Base-by-base conservation (phyloP, 208 protist genomes). In the Ichthyophonus hoferi region DNA sequence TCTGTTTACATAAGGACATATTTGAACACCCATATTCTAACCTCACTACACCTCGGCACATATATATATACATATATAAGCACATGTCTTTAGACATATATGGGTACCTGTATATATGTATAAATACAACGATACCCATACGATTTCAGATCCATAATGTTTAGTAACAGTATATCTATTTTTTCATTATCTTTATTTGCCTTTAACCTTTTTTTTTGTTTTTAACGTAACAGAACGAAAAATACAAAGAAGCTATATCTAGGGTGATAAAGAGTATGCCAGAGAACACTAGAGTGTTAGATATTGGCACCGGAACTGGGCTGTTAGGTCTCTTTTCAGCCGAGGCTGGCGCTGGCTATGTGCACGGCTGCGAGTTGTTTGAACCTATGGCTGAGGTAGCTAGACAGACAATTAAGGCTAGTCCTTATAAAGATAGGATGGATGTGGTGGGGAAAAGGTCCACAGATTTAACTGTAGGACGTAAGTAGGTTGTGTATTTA, bases 271-370 rank as follows among this genome's bases (percentile, higher is more conserved):
- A 40, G 24, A 31, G 33, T n/a, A 2, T 40, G 33, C 82, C 58
- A n/a, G 24, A 67, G 24, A 67, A 67, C 50, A 67, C 14, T 24
- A 67, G 24, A 76, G 89, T 91, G 2, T 58, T 91, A 12, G 89
- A 91, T 76, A 91, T 91, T 88, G 89, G 89, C 31, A 87, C 89
- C 17, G 89, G 89, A n/a, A 91, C 89, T 2, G 79, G 79, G 1
- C 58, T 91, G 24, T 82, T 91, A 14, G 42, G 79, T 14, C 43
- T 91, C 0, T 85, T 91, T 40, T 79, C 89, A 1, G 89, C 76
- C 2, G 79, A 58, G 33, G 58, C 58, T n/a, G 89, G 84, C 3
- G 89, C 82, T 42, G n/a, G 14, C 31, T 34, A 41, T 40, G 83
- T 91, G 12, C 14, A 40, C 7, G 89, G 79, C 2, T 91, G 89